These are phyloP conservation scores for Sanghuangporus weigelae DNA, from an alignment of 1,284 basidiomycete species.

Conservation along the genomic window DNA sequence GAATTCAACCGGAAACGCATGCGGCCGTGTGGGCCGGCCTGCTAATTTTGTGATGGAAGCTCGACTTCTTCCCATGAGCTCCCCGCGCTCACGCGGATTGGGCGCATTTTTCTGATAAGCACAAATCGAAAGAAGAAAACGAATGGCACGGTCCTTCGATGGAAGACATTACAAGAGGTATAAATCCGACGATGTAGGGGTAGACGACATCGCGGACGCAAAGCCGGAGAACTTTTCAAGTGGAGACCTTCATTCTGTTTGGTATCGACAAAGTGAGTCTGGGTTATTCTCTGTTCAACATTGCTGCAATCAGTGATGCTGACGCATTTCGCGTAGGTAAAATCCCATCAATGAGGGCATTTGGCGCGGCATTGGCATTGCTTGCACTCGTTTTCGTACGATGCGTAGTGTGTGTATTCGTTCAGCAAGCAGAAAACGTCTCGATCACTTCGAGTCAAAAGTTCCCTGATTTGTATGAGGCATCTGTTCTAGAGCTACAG, in stretches of 20 bases:
- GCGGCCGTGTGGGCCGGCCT: background rate
- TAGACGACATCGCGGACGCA: background rate
- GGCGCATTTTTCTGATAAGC: background rate
- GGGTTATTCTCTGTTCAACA: background rate
- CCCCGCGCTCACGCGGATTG: background rate
- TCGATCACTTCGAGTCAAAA: background rate
- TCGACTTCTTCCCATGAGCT: background rate
- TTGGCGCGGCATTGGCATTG: background rate
- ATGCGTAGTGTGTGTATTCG: background rate
- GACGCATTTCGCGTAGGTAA: background rate
- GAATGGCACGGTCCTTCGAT: background rate
- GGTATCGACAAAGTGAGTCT: too few species aligned
- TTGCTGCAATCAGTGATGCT: background rate
- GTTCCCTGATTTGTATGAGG: conserved; percentile 59
- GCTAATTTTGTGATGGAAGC: background rate
- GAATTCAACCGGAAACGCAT: background rate
- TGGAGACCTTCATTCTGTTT: too few species aligned
- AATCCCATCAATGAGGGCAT: background rate
- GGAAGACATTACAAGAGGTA: background rate
- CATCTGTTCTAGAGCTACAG: conserved; percentile 52
- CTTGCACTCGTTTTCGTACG: background rate
- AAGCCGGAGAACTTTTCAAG: too few species aligned
- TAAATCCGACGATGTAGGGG: background rate
- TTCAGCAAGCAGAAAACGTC: background rate
- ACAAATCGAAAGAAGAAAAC: background rate